A percentile compares a stretch with the other conserved stretches of the same genome.
phyloP scores from a whole-genome alignment of 2,329 filamentous ascomycete genomes.

The Penicillium sp. region DNA sequence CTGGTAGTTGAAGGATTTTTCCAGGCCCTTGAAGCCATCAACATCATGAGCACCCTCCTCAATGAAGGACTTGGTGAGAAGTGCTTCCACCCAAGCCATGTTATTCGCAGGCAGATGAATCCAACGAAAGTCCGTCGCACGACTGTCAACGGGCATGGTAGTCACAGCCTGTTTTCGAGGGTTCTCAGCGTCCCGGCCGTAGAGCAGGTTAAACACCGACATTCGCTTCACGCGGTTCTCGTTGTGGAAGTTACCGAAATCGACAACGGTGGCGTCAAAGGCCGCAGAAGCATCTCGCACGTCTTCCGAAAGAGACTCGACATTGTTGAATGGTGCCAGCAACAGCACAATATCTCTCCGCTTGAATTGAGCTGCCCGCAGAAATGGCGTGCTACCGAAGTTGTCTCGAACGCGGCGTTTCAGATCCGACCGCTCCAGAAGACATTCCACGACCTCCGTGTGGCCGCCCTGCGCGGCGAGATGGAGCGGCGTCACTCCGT shows the following conservation, averaged over 20 bases:
- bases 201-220: conserved; percentile 53
- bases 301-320: conserved; percentile 35
- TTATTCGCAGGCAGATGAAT: conserved; percentile 56
- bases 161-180: conserved; percentile 48
- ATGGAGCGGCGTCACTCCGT: conserved; percentile 41
- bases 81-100: conserved; percentile 59
- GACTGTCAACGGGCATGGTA: conserved; percentile 47
- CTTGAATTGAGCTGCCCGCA: conserved; percentile 42
- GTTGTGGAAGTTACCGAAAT: conserved; percentile 49
- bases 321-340: conserved; percentile 39
- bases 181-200: conserved; percentile 49
- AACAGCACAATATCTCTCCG: conserved; percentile 37
- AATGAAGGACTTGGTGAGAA: conserved; percentile 63
- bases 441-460: conserved; percentile 35
- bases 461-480: conserved; percentile 42
- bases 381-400: conserved; percentile 42
- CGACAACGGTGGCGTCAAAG: conserved; percentile 54
- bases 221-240: conserved; percentile 48
- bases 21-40: conserved; percentile 61
- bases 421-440: conserved; percentile 33
- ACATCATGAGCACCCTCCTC: conserved; percentile 62
- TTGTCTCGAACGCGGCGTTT: conserved; percentile 37
- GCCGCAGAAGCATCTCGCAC: conserved; percentile 48
- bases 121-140: conserved; percentile 52
- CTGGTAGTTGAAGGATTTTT: conserved; percentile 60